phyloP scores from a whole-genome alignment of 352 stramenopile species.

The Globisporangium ultimum region DNA sequence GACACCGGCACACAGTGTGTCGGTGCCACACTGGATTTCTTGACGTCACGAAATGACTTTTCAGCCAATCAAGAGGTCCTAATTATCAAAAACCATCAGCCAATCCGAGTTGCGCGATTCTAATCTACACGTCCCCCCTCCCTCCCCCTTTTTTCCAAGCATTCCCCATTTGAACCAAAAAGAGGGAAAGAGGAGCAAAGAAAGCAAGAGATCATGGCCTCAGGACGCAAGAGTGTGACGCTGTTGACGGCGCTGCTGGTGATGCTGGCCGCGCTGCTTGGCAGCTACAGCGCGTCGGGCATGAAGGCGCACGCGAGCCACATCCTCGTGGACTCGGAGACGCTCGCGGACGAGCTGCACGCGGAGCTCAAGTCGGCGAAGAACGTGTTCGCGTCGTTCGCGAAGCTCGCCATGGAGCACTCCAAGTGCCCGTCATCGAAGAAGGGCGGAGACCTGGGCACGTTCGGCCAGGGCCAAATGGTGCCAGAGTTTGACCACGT shows the following conservation, averaged over 20 bases:
- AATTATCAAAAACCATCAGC: too few species aligned
- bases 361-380: slow-evolving; percentile 40
- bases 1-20: too few species aligned
- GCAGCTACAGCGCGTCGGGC: slow-evolving; percentile 7
- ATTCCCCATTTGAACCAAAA: background rate
- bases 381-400: slow-evolving; percentile 60
- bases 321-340: slow-evolving; percentile 76
- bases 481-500: slow-evolving; percentile 71
- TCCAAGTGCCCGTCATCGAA: slow-evolving; percentile 68
- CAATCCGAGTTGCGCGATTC: too few species aligned
- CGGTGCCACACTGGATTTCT: too few species aligned
- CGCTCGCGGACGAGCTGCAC: slow-evolving; percentile 53
- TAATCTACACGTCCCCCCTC: too few species aligned
- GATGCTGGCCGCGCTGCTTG: slow-evolving; percentile 8
- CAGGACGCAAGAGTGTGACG: slow-evolving; percentile 11
- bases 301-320: slow-evolving; percentile 66
- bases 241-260: slow-evolving; percentile 13
- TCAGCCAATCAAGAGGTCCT: too few species aligned
- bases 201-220: slow-evolving; percentile 3
- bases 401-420: slow-evolving; percentile 61
- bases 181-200: background rate
- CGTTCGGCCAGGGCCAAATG: slow-evolving; percentile 75
- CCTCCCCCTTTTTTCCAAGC: too few species aligned
- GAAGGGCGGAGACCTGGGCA: slow-evolving; percentile 67
- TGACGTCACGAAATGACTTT: too few species aligned